phyloP scores from a whole-genome alignment of 2,329 filamentous ascomycete species.

The Phaeosphaeria sp. region DNA sequence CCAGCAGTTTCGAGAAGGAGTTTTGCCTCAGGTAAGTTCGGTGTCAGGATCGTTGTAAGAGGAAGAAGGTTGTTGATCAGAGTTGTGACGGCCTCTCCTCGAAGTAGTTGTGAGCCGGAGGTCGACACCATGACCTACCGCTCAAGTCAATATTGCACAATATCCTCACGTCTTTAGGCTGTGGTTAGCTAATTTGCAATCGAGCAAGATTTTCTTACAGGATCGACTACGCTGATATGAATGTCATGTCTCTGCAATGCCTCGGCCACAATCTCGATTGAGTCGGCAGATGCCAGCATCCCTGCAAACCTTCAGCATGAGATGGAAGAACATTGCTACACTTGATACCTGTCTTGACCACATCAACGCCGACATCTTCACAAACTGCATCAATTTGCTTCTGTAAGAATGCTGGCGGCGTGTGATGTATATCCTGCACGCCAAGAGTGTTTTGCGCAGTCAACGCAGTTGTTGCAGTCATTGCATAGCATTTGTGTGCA shows the following conservation, averaged over 20 bases:
- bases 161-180: background rate
- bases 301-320: conserved; percentile 57
- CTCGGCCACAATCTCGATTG: conserved; percentile 72
- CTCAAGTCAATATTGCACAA: background rate
- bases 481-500: conserved; percentile 91
- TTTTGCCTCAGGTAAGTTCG: conserved; percentile 78
- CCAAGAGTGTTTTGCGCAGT: conserved; percentile 95
- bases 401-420: conserved; percentile 78
- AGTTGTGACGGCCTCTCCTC: conserved; percentile 66
- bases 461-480: conserved; percentile 92
- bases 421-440: conserved; percentile 79
- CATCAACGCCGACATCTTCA: conserved; percentile 84
- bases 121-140: conserved; percentile 85
- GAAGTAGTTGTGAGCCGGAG: conserved; percentile 74
- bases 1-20: conserved; percentile 67
- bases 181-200: background rate
- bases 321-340: background rate
- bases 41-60: conserved; percentile 72
- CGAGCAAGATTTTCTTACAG: conserved; percentile 60
- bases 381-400: conserved; percentile 87
- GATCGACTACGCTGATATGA: conserved; percentile 72
- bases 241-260: conserved; percentile 66
- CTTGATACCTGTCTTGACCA: conserved; percentile 82
- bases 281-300: conserved; percentile 79
- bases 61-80: conserved; percentile 69